A percentile compares a stretch with the other conserved stretches of the same genome.
phyloP scores from a whole-genome alignment of 1,139 yeast genomes.

The Geotrichum europaeum region DNA sequence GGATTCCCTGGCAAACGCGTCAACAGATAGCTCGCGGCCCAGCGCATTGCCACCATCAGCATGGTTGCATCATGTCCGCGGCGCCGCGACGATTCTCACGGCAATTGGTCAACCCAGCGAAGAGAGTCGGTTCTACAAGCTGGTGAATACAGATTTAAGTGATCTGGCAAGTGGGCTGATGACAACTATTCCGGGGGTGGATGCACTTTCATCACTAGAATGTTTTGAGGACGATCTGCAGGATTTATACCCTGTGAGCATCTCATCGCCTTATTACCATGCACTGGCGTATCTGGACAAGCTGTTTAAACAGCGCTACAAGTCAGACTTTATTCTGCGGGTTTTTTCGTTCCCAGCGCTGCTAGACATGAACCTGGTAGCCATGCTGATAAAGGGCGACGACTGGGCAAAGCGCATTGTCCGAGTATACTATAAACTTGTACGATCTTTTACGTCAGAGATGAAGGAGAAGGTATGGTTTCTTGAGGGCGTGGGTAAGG shows the following conservation, averaged over 20 bases:
- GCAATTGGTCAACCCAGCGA: slow-evolving; percentile 94
- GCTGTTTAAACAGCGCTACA: slow-evolving; percentile 67
- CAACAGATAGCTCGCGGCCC: slow-evolving; percentile 44
- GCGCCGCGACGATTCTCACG: slow-evolving; percentile 89
- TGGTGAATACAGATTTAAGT: slow-evolving; percentile 61
- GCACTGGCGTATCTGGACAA: slow-evolving; percentile 83
- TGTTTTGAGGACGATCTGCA: slow-evolving; percentile 84
- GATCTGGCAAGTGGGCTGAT: slow-evolving; percentile 41
- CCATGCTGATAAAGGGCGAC: slow-evolving; percentile 77
- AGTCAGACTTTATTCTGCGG: slow-evolving; percentile 77
- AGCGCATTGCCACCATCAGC: slow-evolving; percentile 79
- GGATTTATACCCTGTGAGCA: slow-evolving; percentile 79
- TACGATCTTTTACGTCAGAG: slow-evolving; percentile 75
- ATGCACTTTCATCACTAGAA: slow-evolving; percentile 42
- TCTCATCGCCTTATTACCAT: slow-evolving; percentile 76
- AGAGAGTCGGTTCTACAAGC: slow-evolving; percentile 38
- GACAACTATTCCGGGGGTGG: slow-evolving; percentile 4
- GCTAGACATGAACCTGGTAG: slow-evolving; percentile 69
- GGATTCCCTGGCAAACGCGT: slow-evolving; percentile 92
- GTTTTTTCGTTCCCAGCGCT: slow-evolving; percentile 93
- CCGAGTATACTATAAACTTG: slow-evolving; percentile 76
- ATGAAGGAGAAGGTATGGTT: slow-evolving; percentile 92
- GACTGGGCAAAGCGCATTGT: slow-evolving; percentile 81
- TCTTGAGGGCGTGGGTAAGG: slow-evolving; percentile 83
- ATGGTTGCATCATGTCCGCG: slow-evolving; percentile 95